Base-by-base conservation (phyloP, 2,329 filamentous ascomycete genomes). In the Scedosporium aurantiacum region DNA sequence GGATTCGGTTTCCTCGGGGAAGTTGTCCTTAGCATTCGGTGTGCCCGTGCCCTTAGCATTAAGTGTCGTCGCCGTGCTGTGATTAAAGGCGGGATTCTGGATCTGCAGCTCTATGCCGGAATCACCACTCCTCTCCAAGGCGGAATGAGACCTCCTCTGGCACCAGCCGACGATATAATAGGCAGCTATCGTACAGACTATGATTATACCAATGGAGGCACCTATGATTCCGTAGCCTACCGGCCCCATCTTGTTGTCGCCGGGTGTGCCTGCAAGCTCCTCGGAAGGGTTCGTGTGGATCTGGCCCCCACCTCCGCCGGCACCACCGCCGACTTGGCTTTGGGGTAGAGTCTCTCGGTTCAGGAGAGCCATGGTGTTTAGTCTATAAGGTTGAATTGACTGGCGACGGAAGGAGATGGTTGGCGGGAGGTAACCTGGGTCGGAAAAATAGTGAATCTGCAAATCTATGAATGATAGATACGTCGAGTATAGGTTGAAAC, bases 251-350 rank as follows among this genome's bases (percentile, higher is more conserved):
- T 37, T 41, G n/a, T 52, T 45, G 59, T 27, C 27, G 23, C 12
- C 18, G 5, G 12, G 18, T 3, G 16, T 23, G 43, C 59, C 61
- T 27, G 60, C 63, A 23, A 65, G 57, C 3, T 63, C 60, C 27
- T 54, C 23, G 54, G 61, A 58, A n/a, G 64, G 64, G 52, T 64
- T 56, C 16, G 56, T 56, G 25, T 63, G 59, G 37, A 61, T 57
- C 8, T 60, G 60, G 54, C 63, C 61, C 25, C 58, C 63, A 6
- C 61, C 61, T 37, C 60, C 60, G 37, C 61, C 63, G 14, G 63
- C 63, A 37, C 63, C 62, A 43, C 62, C 61, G 41, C 57, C 50
- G 57, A 60, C 50, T 21, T 63, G 47, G 37, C 10, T 54, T 18
- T 43, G 27, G 27, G 58, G 37, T 45, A 14, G 14, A n/a, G 25